Evolutionary conservation across 2,329 filamentous ascomycete species (phyloP).

Genomic region (Epichloe festucae): DNA sequence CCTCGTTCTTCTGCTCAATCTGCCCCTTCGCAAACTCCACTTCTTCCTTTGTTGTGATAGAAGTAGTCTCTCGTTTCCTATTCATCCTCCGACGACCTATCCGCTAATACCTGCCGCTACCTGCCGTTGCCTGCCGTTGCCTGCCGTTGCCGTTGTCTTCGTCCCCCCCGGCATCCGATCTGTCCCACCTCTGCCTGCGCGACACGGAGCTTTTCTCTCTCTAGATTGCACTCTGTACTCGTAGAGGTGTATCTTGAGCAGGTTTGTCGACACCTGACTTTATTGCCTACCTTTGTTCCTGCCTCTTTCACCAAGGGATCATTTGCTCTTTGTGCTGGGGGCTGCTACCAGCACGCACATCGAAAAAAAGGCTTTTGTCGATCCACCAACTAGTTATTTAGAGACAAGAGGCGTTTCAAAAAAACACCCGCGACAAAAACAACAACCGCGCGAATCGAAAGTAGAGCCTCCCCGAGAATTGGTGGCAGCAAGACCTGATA

Average conservation of each 20-base stretch:
- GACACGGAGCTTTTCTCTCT: background rate
- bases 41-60: constrained; percentile 2
- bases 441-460: background rate
- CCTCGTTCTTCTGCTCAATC: background rate
- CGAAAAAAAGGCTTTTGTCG: background rate
- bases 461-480: too few species aligned
- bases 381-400: background rate
- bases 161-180: background rate
- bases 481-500: background rate
- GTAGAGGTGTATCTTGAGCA: background rate
- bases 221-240: background rate
- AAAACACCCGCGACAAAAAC: background rate
- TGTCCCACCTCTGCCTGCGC: background rate
- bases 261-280: background rate
- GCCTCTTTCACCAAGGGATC: background rate
- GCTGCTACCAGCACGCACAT: background rate
- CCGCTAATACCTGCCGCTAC: background rate
- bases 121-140: background rate
- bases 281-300: background rate
- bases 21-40: background rate
- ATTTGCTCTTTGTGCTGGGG: background rate
- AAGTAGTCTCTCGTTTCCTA: constrained; percentile 3
- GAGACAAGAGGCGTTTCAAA: background rate
- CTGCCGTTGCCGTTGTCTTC: background rate
- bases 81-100: background rate